Evolutionary conservation across 192 early-diverging fungal species (phyloP), one percentile per base, ranked within the genome.

Genomic region (Backusella westeae): DNA sequence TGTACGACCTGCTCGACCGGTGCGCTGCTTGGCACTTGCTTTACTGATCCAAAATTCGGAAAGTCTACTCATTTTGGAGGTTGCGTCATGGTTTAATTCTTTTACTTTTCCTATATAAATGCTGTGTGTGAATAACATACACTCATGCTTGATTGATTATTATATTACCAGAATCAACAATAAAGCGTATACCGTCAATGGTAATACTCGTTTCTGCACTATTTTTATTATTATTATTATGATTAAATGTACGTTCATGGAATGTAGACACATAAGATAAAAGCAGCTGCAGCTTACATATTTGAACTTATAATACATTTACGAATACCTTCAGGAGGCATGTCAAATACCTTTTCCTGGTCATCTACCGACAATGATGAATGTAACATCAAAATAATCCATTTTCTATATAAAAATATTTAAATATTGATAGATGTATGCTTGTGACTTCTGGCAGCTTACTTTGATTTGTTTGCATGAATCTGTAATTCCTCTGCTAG

Each of bases 31-130:
- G 9, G 91, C 91, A 44, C 85, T 88, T 15, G 90, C 87, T 74
- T 89, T 82, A 35, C 84, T 85, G 12, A 92, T 91, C 91, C 91
- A 92, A 71, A 89, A 92, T 81, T 92, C 91, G 1, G 87, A 88
- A 15, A 92, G 73, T 15, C 84, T 80, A n/a, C 84, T 85, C 49
- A 91, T 59, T 19, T 86, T 84, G 21, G 82, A 74, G 1, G 77
- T 72, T 6, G 87, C 34, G 70, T 92, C 90, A 72, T 89, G 90
- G 15, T 77, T 85, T 76, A 88, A 85, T 75, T 92, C 91, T 78
- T 91, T 92, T 26, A 92, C 91, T 56, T 87, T 90, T 32, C 89
- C 80, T 87, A 69, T 14, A 38, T 14, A 38, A 12, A 14, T 32
- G 0, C 4, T 29, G 0, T 63, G 26, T 63, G 10, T 26, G 23